Conservation (phyloP, 257 asterid genomes). For the Ajuga chamaepitys region DNA sequence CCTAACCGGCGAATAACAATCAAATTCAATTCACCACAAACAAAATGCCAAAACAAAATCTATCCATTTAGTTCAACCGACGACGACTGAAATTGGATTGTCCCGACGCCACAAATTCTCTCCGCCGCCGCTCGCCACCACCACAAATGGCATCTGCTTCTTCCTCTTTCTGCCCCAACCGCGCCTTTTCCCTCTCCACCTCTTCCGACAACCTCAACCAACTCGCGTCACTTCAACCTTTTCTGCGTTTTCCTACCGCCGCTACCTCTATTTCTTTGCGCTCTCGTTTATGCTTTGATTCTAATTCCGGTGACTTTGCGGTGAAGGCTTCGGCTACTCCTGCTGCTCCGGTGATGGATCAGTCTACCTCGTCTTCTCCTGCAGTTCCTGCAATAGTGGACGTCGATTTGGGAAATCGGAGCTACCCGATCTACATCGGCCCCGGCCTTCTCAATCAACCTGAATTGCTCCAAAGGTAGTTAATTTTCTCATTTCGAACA, state of each 20-base stretch:
- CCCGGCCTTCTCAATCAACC: slow-evolving; percentile 83
- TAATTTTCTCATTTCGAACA: neutral
- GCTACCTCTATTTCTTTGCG: slow-evolving; percentile 17
- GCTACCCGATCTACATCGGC: slow-evolving; percentile 97
- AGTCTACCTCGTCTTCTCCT: slow-evolving; percentile 37
- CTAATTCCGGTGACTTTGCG: slow-evolving; percentile 7
- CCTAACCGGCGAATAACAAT: slow-evolving; percentile 1
- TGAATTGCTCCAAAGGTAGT: slow-evolving; percentile 75
- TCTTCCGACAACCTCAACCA: slow-evolving; percentile 22
- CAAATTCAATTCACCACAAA: slow-evolving; percentile 1
- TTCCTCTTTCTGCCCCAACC: slow-evolving; percentile 44
- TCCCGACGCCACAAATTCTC: slow-evolving; percentile 9
- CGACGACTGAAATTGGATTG: neutral
- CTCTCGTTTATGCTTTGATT: slow-evolving; percentile 18
- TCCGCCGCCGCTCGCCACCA: slow-evolving; percentile 18
- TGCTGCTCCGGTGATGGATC: slow-evolving; percentile 59
- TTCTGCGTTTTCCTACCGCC: slow-evolving; percentile 35
- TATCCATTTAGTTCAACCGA: neutral
- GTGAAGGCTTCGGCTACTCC: slow-evolving; percentile 48
- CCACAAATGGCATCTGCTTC: slow-evolving; percentile 34
- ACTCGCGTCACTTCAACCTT: slow-evolving; percentile 19
- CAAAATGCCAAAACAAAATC: neutral
- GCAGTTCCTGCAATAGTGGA: slow-evolving; percentile 53
- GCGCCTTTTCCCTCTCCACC: slow-evolving; percentile 25
- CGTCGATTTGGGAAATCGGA: slow-evolving; percentile 89